A percentile compares a stretch with the other conserved stretches of the same genome.
These are phyloP conservation scores for Suillus discolor DNA, from an alignment of 768 basidiomycete genomes.

Conservation along the genomic window DNA sequence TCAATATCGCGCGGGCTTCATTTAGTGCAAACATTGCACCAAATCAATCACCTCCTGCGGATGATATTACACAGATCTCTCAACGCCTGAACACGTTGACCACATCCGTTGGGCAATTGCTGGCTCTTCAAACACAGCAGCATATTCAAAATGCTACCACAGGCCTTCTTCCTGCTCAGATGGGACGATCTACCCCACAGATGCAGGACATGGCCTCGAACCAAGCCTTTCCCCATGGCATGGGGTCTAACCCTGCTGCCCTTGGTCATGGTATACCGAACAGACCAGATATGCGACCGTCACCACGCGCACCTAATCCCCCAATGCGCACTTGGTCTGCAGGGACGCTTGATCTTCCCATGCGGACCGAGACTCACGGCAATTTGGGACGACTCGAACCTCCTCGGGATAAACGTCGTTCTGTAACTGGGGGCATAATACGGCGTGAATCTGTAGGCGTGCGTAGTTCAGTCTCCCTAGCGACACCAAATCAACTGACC, in stretches of 20 bases:
- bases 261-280: slow-evolving; percentile 65
- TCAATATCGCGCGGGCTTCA: slow-evolving; percentile 60
- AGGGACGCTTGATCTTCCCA: slow-evolving; percentile 73
- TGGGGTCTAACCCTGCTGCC: slow-evolving; percentile 39
- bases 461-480: slow-evolving; percentile 32
- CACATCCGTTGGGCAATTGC: slow-evolving; percentile 82
- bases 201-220: slow-evolving; percentile 50
- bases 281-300: slow-evolving; percentile 63
- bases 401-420: slow-evolving; percentile 72
- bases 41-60: slow-evolving; percentile 64
- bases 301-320: slow-evolving; percentile 64
- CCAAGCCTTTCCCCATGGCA: slow-evolving; percentile 38
- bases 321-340: slow-evolving; percentile 87
- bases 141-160: slow-evolving; percentile 52
- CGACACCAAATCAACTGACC: slow-evolving; percentile 18
- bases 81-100: slow-evolving; percentile 80
- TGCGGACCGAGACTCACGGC: slow-evolving; percentile 50
- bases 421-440: slow-evolving; percentile 60
- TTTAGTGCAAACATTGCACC: slow-evolving; percentile 69
- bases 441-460: slow-evolving; percentile 79
- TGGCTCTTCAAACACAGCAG: slow-evolving; percentile 77
- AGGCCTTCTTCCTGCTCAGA: slow-evolving; percentile 32
- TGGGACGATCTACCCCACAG: slow-evolving; percentile 35
- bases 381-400: slow-evolving; percentile 40
- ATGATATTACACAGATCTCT: slow-evolving; percentile 77